Evolutionary conservation across 1,284 basidiomycete species (phyloP), one percentile per base, ranked within the genome.

Genomic region (Pholiota adiposa): DNA sequence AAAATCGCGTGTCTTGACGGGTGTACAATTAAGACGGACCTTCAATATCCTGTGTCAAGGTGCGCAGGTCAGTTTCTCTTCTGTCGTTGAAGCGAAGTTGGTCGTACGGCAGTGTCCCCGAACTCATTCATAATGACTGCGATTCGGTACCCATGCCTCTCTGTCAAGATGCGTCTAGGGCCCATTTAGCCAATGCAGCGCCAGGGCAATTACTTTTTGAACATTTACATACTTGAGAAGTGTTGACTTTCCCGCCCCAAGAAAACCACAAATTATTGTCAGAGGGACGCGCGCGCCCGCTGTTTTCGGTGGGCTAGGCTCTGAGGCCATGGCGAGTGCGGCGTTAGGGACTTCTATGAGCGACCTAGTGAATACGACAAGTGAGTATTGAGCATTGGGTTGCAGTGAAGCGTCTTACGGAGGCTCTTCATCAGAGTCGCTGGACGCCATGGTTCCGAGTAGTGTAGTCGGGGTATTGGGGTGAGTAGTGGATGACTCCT

Each of bases 71-170:
- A 25, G 18, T 2, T 33, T 33, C 33, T n/a, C 64, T 59, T 56
- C 64, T 63, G 66, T 49, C 58, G 61, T 59, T 54, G 54, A 63
- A 38, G n/a, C 8, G 18, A 41, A 43, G 12, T 25, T 46, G 7
- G 25, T 8, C n/a, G 19, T 67, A 92, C 90, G 67, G 89, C 89
- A 40, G 90, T 91, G 70, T 93, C 91, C n/a, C 90, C 92, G 69
- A 94, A 94, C 71, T 95, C 95, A 70, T 97, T 98, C 94, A 98
- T 96, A 68, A 97, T 97, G 23, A 98, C 96, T 3, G 96, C 96
- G 63, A 98, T 97, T 41, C 92, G 86, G 70, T 95, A 94, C 1
- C 96, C 95, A 82, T 97, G 96, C 48, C 89, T 82, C 69, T 94
- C 93, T 4, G 92, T 96, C 61, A 98, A 77, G 63, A 97, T 96